These are phyloP conservation scores for Tolypocladium amazonense DNA, from an alignment of 2,329 filamentous ascomycete species.

Conservation along the genomic window DNA sequence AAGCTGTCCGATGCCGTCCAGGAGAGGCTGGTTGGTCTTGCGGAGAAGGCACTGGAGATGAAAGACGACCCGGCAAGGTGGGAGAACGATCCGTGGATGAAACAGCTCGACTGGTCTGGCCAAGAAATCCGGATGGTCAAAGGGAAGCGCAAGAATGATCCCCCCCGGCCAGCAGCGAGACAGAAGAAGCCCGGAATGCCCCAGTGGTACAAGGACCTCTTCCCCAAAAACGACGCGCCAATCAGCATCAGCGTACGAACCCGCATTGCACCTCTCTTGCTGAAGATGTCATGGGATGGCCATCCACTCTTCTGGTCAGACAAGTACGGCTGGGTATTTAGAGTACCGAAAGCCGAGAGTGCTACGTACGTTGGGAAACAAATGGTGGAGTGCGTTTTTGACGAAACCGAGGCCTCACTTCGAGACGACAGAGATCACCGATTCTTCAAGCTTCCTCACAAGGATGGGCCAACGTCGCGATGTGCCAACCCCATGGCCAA, in stretches of 20 bases:
- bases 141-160: slow-evolving; percentile 76
- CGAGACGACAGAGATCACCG: slow-evolving; percentile 53
- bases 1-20: slow-evolving; percentile 67
- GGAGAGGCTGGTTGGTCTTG: slow-evolving; percentile 60
- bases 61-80: slow-evolving; percentile 62
- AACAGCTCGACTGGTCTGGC: slow-evolving; percentile 89
- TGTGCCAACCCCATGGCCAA: slow-evolving; percentile 88
- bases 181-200: slow-evolving; percentile 96
- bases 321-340: slow-evolving; percentile 86
- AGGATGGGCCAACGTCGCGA: slow-evolving; percentile 77
- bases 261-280: slow-evolving; percentile 72
- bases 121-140: slow-evolving; percentile 89
- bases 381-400: slow-evolving; percentile 67
- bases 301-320: slow-evolving; percentile 89
- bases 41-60: slow-evolving; percentile 65
- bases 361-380: slow-evolving; percentile 59
- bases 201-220: slow-evolving; percentile 91
- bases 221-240: slow-evolving; percentile 52
- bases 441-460: slow-evolving; percentile 94
- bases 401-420: slow-evolving; percentile 57
- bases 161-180: slow-evolving; percentile 62
- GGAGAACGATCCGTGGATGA: slow-evolving; percentile 76
- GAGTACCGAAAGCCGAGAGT: slow-evolving; percentile 53
- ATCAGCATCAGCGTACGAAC: slow-evolving; percentile 80
- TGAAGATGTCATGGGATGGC: slow-evolving; percentile 81